Conservation (phyloP, 768 basidiomycete genomes). For the Psilocybe subaeruginosa region DNA sequence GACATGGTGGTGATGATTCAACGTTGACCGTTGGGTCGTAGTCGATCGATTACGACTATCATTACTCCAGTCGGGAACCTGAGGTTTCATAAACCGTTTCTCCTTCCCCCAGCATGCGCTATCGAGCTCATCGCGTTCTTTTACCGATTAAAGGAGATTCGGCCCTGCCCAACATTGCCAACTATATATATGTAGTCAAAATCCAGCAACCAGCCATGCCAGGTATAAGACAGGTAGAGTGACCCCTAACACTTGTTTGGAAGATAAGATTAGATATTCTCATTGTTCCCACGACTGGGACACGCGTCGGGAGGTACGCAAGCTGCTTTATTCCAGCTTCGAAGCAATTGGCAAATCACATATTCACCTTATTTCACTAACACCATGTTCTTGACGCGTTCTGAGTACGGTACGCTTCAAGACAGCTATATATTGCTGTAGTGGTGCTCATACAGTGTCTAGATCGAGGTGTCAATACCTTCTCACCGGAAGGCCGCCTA, state of each 20-base stretch:
- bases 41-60: neutral
- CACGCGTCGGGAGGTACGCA: slow-evolving; percentile 49
- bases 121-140: too few species aligned
- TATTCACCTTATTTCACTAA: slow-evolving; percentile 23
- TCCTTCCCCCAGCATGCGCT: neutral
- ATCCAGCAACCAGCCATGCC: too few species aligned
- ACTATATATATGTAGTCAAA: too few species aligned
- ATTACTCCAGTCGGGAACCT: too few species aligned
- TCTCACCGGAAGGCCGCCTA: slow-evolving; percentile 96
- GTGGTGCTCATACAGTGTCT: slow-evolving; percentile 6
- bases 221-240: too few species aligned
- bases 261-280: slow-evolving; percentile 38
- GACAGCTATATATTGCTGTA: neutral
- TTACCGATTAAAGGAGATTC: too few species aligned
- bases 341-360: slow-evolving; percentile 22
- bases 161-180: too few species aligned
- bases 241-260: neutral
- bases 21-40: neutral
- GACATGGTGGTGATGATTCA: slow-evolving; percentile 32
- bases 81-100: neutral
- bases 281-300: slow-evolving; percentile 43
- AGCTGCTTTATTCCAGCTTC: slow-evolving; percentile 25
- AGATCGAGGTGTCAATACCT: slow-evolving; percentile 99
- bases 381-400: slow-evolving; percentile 91
- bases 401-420: slow-evolving; percentile 77